A percentile compares a stretch with the other conserved stretches of the same genome.
Conservation (phyloP, 306 rosid species). For the Cicer cuneatum region DNA sequence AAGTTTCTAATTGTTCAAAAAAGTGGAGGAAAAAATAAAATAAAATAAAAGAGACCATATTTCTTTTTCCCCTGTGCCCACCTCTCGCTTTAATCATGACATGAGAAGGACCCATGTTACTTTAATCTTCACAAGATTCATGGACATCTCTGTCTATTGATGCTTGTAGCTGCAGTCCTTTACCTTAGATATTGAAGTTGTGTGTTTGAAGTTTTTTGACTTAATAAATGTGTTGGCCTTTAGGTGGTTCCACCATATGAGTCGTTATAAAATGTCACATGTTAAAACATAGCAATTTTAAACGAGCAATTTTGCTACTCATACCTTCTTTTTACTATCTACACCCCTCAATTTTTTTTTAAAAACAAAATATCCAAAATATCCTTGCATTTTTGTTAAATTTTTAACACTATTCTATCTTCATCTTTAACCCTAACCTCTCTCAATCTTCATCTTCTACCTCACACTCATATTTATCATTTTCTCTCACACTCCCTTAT, state of each 20-base stretch:
- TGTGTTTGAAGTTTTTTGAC: constrained; percentile 18
- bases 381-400: too few relatives aligned
- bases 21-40: constrained; percentile 45
- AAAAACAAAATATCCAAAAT: too few relatives aligned
- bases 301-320: too few relatives aligned
- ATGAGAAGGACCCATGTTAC: constrained; percentile 65
- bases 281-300: constrained; percentile 32
- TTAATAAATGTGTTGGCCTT: constrained; percentile 44
- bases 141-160: constrained; percentile 54
- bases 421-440: too few relatives aligned
- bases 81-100: constrained; percentile 72
- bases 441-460: too few relatives aligned
- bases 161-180: constrained; percentile 41
- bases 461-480: too few relatives aligned
- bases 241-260: constrained; percentile 33
- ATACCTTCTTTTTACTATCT: too few relatives aligned
- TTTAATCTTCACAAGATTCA: constrained; percentile 64
- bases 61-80: constrained; percentile 44
- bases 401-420: too few relatives aligned
- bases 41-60: constrained; percentile 28
- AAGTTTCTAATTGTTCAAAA: constrained; percentile 49
- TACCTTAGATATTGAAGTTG: constrained; percentile 15
- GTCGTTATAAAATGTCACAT: constrained; percentile 17
- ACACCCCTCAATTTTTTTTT: too few relatives aligned
- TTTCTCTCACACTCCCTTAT: too few relatives aligned